Evolutionary conservation across 2,329 filamentous ascomycete genomes (phyloP).

Genomic region (Coniosporium tulheliwenetii): DNA sequence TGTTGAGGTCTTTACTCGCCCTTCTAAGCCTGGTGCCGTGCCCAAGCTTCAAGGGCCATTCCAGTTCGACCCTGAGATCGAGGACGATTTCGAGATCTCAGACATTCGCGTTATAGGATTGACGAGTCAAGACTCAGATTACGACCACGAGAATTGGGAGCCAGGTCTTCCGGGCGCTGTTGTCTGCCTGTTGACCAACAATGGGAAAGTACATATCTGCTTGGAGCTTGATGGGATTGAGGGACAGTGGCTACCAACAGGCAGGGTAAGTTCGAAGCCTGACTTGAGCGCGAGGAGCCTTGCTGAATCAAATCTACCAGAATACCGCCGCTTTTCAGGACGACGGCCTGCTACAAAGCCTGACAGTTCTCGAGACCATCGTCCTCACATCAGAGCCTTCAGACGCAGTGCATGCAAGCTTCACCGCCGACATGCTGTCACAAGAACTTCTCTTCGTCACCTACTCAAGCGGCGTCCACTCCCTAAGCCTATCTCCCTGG

Average conservation of each 20-base stretch:
- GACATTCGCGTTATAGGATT: conserved; percentile 42
- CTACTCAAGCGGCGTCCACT: conserved; percentile 35
- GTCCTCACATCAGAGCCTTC: not conserved
- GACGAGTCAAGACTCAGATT: not conserved
- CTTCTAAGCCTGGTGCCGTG: conserved; percentile 35
- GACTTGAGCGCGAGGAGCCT: no score
- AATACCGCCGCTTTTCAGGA: no score
- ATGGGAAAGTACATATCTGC: conserved; percentile 40
- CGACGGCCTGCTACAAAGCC: no score
- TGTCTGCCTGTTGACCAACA: conserved; percentile 40
- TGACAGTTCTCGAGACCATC: no score
- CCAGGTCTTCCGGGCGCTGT: conserved; percentile 37
- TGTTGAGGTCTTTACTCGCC: conserved; percentile 40
- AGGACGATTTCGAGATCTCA: conserved; percentile 40
- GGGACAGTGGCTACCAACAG: conserved; percentile 44
- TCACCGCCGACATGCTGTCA: conserved; percentile 39
- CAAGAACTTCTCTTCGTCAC: conserved; percentile 45
- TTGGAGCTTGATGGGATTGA: conserved; percentile 46
- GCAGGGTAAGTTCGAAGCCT: conserved; percentile 10
- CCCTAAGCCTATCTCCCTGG: conserved; percentile 41
- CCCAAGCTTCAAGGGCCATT: conserved; percentile 49
- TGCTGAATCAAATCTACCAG: no score
- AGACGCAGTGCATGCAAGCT: conserved; percentile 31
- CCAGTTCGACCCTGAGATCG: conserved; percentile 31
- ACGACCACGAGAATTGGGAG: conserved; percentile 19